These are phyloP conservation scores for Ogataea nitratoaversa DNA, from an alignment of 805 yeast genomes.

Conservation along the genomic window DNA sequence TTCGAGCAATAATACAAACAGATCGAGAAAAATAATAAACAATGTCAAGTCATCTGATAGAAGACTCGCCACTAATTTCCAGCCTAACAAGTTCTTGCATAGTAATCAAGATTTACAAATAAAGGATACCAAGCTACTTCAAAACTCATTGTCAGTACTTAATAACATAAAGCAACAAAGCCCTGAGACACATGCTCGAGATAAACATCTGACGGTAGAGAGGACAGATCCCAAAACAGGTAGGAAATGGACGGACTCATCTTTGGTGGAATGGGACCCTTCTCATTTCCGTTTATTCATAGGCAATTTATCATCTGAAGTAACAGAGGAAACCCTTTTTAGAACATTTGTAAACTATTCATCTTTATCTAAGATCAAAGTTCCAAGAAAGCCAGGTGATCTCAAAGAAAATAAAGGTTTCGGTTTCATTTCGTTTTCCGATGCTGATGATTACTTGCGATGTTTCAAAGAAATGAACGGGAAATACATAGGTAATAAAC, in stretches of 20 bases:
- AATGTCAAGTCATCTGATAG: constrained; percentile 46
- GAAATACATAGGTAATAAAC: constrained; percentile 70
- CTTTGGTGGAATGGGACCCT: constrained; percentile 63
- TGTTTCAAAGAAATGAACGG: constrained; percentile 78
- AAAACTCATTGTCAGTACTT: constrained; percentile 17
- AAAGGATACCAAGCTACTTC: constrained; percentile 10
- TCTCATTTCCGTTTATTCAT: constrained; percentile 67
- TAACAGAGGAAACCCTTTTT: constrained; percentile 50
- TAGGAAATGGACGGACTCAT: constrained; percentile 42
- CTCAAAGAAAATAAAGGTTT: constrained; percentile 55
- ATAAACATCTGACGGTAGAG: constrained; percentile 31
- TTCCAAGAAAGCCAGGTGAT: constrained; percentile 47
- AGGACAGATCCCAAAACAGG: constrained; percentile 41
- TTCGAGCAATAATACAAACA: not conserved
- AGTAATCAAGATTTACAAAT: constrained; percentile 24
- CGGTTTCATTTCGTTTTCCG: constrained; percentile 68
- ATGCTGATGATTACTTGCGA: constrained; percentile 59
- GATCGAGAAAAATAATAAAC: constrained; percentile 9
- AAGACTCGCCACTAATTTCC: constrained; percentile 47
- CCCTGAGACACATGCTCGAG: not conserved
- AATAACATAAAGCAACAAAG: constrained; percentile 9
- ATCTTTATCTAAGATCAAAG: constrained; percentile 53
- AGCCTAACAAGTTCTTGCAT: constrained; percentile 42
- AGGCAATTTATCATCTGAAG: constrained; percentile 71
- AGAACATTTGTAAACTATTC: constrained; percentile 50